Percentiles rank a stretch among this genome's conserved stretches.
These are phyloP conservation scores for Mycena epipterygia DNA, from an alignment of 768 basidiomycete species.

Conservation along the genomic window DNA sequence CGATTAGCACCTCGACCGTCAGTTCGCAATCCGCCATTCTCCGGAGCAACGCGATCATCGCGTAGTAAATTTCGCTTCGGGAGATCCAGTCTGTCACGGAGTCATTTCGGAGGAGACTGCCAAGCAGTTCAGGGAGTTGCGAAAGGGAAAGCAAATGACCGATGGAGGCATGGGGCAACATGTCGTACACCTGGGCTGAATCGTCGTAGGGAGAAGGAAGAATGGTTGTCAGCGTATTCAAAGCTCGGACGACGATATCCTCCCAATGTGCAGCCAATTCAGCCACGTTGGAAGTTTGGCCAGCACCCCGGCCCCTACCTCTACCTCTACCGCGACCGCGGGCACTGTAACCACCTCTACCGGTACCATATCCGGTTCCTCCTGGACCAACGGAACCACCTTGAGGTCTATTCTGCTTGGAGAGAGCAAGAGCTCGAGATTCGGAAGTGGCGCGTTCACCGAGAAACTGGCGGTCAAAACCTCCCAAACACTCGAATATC, in stretches of 20 bases:
- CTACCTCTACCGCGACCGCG: background rate
- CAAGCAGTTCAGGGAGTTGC: constrained; percentile 61
- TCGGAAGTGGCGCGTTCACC: constrained; percentile 56
- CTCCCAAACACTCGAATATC: constrained; percentile 63
- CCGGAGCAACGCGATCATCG: constrained; percentile 61
- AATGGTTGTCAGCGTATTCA: constrained; percentile 55
- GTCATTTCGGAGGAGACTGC: constrained; percentile 65
- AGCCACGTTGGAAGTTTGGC: constrained; percentile 16
- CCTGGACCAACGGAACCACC: constrained; percentile 60
- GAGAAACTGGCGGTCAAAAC: constrained; percentile 62
- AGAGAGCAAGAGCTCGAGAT: constrained; percentile 52
- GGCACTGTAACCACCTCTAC: constrained; percentile 8
- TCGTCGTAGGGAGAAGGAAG: constrained; percentile 63
- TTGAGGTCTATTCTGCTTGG: constrained; percentile 39
- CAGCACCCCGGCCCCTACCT: constrained; percentile 1
- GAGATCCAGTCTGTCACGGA: constrained; percentile 67
- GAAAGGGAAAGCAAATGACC: constrained; percentile 58
- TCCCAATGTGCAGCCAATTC: constrained; percentile 53
- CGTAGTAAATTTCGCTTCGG: constrained; percentile 61
- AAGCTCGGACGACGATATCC: constrained; percentile 51
- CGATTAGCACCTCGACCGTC: constrained; percentile 60
- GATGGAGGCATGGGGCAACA: constrained; percentile 63
- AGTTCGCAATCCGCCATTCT: constrained; percentile 67
- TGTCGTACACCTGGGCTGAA: constrained; percentile 58
- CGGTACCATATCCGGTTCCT: constrained; percentile 64